Conservation (phyloP, 2,329 filamentous ascomycete species). For the Venturia asperata region DNA sequence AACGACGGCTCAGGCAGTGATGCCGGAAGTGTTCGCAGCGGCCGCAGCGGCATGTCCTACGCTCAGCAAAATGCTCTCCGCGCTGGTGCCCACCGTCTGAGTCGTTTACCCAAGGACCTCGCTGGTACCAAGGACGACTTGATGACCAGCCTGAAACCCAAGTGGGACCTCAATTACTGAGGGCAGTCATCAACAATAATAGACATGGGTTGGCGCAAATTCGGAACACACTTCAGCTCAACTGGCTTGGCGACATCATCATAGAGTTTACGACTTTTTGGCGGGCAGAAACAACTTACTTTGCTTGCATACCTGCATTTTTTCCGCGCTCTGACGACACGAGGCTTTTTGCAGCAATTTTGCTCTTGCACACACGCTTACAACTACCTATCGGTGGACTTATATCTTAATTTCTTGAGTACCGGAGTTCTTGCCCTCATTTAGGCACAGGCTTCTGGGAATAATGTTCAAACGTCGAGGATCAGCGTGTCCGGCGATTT, state of each 20-base stretch:
- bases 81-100: constrained; percentile 77
- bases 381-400: background rate
- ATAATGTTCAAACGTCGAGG: constrained; percentile 2
- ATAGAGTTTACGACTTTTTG: constrained; percentile 7
- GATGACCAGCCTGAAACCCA: constrained; percentile 49
- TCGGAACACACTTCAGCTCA: constrained; percentile 3
- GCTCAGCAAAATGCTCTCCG: constrained; percentile 65
- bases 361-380: background rate
- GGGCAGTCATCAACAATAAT: constrained; percentile 1
- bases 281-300: background rate
- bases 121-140: constrained; percentile 71
- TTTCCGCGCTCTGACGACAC: constrained; percentile 7
- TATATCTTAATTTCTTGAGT: constrained; percentile 10
- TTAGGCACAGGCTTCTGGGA: background rate
- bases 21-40: constrained; percentile 53
- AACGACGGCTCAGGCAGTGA: constrained; percentile 37
- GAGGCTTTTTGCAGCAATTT: constrained; percentile 5
- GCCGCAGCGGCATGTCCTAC: constrained; percentile 69
- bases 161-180: constrained; percentile 38
- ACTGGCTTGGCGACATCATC: constrained; percentile 5
- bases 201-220: constrained; percentile 7
- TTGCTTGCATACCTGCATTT: background rate
- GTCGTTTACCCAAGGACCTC: constrained; percentile 70
- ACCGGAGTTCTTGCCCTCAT: background rate
- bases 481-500: background rate